Conservation (phyloP, 2,329 filamentous ascomycete genomes). For the Emericellopsis atlantica region DNA sequence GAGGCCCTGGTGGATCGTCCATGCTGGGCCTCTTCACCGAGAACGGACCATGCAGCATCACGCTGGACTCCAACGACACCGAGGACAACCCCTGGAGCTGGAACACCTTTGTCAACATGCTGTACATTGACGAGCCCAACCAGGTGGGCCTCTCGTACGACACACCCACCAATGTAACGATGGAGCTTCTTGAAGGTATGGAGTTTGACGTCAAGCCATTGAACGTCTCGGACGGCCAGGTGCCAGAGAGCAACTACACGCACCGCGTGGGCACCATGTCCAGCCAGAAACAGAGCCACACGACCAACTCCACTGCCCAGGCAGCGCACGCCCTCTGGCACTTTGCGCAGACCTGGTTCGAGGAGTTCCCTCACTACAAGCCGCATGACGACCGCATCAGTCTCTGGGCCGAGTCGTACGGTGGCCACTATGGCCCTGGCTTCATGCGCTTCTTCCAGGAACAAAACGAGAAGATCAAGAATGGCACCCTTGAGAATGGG, state of each 20-base stretch:
- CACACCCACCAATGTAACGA: conserved; percentile 46
- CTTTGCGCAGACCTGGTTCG: conserved; percentile 49
- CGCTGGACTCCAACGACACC: conserved; percentile 36
- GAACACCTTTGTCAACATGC: conserved; percentile 40
- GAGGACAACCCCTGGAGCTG: conserved; percentile 48
- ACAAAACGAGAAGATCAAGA: conserved; percentile 41
- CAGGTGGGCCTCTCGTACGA: conserved; percentile 60
- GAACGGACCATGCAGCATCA: conserved; percentile 37
- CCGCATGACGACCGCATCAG: conserved; percentile 43
- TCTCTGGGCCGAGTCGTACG: conserved; percentile 57
- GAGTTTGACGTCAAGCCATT: conserved; percentile 22
- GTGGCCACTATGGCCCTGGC: conserved; percentile 55
- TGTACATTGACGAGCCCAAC: conserved; percentile 49
- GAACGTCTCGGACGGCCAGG: conserved; percentile 19
- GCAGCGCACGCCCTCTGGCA: conserved; percentile 50
- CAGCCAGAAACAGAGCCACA: conserved; percentile 14
- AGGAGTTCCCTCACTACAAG: conserved; percentile 44
- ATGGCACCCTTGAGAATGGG: conserved; percentile 19
- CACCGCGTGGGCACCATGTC: conserved; percentile 18
- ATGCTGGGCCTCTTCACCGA: conserved; percentile 53
- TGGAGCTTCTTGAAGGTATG: conserved; percentile 34
- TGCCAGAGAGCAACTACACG: conserved; percentile 23
- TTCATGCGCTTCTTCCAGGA: conserved; percentile 45
- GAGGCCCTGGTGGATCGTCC: conserved; percentile 48
- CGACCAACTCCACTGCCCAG: conserved; percentile 36